Base-by-base conservation (phyloP, 768 basidiomycete species). In the Albatrellus ellisii region DNA sequence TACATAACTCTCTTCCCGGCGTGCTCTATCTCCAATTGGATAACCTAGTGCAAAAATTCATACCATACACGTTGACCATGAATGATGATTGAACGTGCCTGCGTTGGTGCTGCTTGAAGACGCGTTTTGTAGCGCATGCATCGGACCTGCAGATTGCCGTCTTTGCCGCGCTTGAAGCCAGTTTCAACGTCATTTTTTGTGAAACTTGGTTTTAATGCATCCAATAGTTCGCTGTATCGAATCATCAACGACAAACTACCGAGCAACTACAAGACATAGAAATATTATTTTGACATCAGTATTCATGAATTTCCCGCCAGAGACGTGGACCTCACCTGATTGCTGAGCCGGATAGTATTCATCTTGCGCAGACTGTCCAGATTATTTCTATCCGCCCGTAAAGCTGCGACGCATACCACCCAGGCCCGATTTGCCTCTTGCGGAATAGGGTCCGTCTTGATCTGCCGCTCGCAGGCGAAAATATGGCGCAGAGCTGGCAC, bases 121-220 rank as follows among this genome's bases (percentile, higher is more conserved):
- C 67, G 66, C 4, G 62, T 72, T 46, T 64, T 60, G 50, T 62
- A 77, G 2, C 73, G 67, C 8, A 40, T 54, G 14, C 59, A 71
- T 0, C 27, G 41, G 1, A 75, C 41, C 2, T 56, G 48, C 6
- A 75, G 28, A 0, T 45, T 38, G 3, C 53, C 65, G 22, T 62
- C 52, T 35, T 56, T 56, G 9, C 42, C 5, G n/a, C n/a, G n/a
- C 1, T 31, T 53, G 46, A 60, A 60, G 0, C 58, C 43, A 2
- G 52, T 26, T 4, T 47, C 39, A 10, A 75, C 58, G 8, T 65
- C 61, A 37, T 79, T 75, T 26, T 56, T 64, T 7, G 58, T 63
- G 24, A 57, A 45, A 0, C 46, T 46, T 0, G 78, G 73, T 48
- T 75, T 75, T 42, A 64, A 46, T 14, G 67, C 58, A 14, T 72